Conservation (phyloP, 1,284 basidiomycete species). For the Ganoderma lucidum region DNA sequence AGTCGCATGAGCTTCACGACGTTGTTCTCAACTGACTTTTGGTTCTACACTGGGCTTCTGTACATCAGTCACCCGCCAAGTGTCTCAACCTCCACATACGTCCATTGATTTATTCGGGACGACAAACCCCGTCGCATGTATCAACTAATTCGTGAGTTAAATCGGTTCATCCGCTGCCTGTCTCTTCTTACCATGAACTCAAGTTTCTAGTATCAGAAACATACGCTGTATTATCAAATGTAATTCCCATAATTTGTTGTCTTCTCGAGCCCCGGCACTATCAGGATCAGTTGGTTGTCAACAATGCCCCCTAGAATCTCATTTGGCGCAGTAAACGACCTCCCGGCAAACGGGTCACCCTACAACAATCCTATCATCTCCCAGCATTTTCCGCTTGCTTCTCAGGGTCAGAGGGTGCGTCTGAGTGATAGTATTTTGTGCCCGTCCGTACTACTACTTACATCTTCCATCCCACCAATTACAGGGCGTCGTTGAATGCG, state of each 20-base stretch:
- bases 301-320: background rate
- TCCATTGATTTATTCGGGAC: background rate
- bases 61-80: background rate
- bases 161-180: background rate
- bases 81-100: background rate
- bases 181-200: background rate
- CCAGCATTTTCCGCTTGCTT: background rate
- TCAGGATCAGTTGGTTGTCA: background rate
- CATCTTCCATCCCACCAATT: background rate
- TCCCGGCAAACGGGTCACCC: background rate
- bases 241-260: background rate
- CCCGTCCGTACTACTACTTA: background rate
- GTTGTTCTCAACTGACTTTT: background rate
- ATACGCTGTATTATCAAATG: conserved; percentile 7
- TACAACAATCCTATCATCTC: background rate
- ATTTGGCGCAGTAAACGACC: background rate
- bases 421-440: background rate
- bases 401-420: background rate
- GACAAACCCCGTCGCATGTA: conserved; percentile 14
- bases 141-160: conserved; percentile 27
- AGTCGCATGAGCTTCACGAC: background rate
- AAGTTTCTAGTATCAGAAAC: background rate
- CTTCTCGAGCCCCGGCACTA: background rate
- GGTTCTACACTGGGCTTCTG: background rate
- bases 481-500: background rate